Conservation (phyloP, 2,329 filamentous ascomycete genomes). For the Volutella citrinella region DNA sequence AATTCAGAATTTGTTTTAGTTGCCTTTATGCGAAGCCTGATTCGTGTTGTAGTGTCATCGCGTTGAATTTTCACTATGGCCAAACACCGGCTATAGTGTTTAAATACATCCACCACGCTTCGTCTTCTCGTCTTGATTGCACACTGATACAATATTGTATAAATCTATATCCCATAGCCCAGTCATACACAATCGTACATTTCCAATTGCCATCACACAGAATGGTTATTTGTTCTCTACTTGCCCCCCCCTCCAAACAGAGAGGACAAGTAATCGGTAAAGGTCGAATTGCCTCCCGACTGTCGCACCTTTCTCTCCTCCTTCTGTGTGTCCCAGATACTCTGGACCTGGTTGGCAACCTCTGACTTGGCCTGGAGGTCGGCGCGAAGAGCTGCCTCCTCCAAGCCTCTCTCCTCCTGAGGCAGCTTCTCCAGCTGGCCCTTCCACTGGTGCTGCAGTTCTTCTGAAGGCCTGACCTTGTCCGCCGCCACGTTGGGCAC, state of each 20-base stretch:
- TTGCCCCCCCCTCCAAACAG: constrained; percentile 29
- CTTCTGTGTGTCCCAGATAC: constrained; percentile 41
- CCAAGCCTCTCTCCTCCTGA: constrained; percentile 56
- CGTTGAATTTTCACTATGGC: no score
- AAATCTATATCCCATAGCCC: no score
- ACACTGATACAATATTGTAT: no score
- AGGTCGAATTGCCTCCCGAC: constrained; percentile 29
- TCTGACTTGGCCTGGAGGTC: constrained; percentile 60
- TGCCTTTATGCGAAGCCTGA: no score
- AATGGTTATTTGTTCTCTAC: constrained; percentile 13
- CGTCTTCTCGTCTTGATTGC: no score
- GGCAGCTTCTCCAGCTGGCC: constrained; percentile 56
- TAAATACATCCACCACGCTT: no score
- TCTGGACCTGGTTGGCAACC: constrained; percentile 56
- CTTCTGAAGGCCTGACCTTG: constrained; percentile 34
- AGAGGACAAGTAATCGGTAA: constrained; percentile 27
- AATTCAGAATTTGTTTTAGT: no score
- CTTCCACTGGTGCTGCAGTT: constrained; percentile 50
- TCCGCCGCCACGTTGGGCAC: constrained; percentile 36
- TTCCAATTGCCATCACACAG: no score
- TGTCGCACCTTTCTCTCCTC: constrained; percentile 49
- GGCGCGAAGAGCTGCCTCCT: constrained; percentile 62
- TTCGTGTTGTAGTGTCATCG: no score
- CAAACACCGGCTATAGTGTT: no score
- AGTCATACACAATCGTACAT: no score